Evolutionary conservation across 2,329 filamentous ascomycete species (phyloP).

Genomic region (Malbranchea cinnamomea): DNA sequence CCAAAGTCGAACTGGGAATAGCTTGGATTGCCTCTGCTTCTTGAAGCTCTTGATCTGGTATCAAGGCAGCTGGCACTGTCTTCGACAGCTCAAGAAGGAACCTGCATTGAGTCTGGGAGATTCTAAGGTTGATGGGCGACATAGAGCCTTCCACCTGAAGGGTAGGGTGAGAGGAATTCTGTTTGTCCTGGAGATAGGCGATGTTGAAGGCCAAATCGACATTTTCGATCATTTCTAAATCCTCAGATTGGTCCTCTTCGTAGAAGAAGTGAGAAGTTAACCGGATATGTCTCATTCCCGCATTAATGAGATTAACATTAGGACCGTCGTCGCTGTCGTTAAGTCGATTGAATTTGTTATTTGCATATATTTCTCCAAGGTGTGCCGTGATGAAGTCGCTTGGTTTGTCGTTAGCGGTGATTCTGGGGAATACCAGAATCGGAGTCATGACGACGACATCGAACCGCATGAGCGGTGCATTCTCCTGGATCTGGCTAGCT

Average conservation of each 20-base stretch:
- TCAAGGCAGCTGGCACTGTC: slow-evolving; percentile 77
- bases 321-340: slow-evolving; percentile 60
- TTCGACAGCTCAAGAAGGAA: slow-evolving; percentile 77
- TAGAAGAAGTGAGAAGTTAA: slow-evolving; percentile 86
- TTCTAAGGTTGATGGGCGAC: slow-evolving; percentile 78
- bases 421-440: slow-evolving; percentile 83
- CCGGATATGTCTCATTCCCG: slow-evolving; percentile 82
- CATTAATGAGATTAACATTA: slow-evolving; percentile 75
- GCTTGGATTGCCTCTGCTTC: slow-evolving; percentile 63
- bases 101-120: slow-evolving; percentile 83
- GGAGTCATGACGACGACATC: slow-evolving; percentile 89
- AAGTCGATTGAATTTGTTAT: slow-evolving; percentile 78
- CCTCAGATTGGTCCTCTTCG: slow-evolving; percentile 53
- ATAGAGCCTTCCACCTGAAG: slow-evolving; percentile 82
- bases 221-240: slow-evolving; percentile 92
- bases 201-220: slow-evolving; percentile 89
- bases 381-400: slow-evolving; percentile 84
- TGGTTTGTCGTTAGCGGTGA: slow-evolving; percentile 53
- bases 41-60: slow-evolving; percentile 53
- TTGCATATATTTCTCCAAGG: slow-evolving; percentile 90
- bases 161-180: slow-evolving; percentile 66
- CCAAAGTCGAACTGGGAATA: slow-evolving; percentile 42
- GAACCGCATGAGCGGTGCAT: slow-evolving; percentile 78
- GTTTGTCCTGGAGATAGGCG: slow-evolving; percentile 74
- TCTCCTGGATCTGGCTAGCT: slow-evolving; percentile 84